Conservation (phyloP, 1,139 yeast genomes). For the Pneumocystis oryctolagi region DNA sequence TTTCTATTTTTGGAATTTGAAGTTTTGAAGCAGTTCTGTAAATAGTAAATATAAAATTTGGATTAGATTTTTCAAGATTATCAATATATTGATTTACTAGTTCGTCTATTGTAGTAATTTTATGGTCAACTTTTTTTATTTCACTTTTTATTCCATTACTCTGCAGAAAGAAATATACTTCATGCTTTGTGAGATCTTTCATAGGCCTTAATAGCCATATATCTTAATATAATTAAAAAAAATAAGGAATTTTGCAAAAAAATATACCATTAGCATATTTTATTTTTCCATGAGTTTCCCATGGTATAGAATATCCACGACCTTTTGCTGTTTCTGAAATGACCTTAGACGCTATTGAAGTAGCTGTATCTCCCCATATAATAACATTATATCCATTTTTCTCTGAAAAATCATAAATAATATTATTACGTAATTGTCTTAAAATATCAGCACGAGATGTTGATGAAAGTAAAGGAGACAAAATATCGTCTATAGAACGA, state of each 20-base stretch:
- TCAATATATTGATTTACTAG: conserved; percentile 60
- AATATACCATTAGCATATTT: background rate
- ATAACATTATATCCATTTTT: conserved; percentile 38
- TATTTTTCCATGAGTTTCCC: conserved; percentile 35
- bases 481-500: background rate
- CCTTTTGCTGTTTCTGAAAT: conserved; percentile 79
- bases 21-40: conserved; percentile 78
- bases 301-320: conserved; percentile 56
- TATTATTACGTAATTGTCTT: background rate
- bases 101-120: conserved; percentile 40
- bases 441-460: background rate
- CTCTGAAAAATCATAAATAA: conserved; percentile 29
- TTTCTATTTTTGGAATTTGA: conserved; percentile 29
- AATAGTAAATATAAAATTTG: conserved; percentile 86
- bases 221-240: background rate
- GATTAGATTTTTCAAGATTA: conserved; percentile 63
- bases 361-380: conserved; percentile 67
- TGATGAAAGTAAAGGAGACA: background rate
- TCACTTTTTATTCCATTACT: conserved; percentile 5
- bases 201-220: conserved; percentile 41
- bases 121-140: background rate
- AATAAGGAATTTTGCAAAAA: conserved; percentile 1
- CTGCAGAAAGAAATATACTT: conserved; percentile 5
- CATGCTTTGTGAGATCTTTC: conserved; percentile 43
- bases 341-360: conserved; percentile 64